Evolutionary conservation across 768 basidiomycete genomes (phyloP).

Genomic region (Phanerodontia chrysosporium): DNA sequence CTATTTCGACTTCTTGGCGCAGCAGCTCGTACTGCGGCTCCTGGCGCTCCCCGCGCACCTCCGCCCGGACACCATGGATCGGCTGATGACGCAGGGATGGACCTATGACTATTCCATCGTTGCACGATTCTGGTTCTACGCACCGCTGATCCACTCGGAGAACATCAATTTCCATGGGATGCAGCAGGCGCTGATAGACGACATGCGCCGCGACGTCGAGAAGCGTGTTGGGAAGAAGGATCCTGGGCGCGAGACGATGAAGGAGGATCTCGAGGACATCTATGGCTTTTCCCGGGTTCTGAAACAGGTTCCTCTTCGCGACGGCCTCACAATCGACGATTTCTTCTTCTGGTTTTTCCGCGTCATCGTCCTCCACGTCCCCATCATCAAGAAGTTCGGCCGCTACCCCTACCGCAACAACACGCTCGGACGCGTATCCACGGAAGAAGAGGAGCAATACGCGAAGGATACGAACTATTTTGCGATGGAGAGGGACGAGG

Average conservation of each 20-base stretch:
- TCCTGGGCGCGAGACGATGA: background rate
- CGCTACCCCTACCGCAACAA: background rate
- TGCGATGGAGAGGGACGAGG: background rate
- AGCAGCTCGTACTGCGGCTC: background rate
- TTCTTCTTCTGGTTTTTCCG: background rate
- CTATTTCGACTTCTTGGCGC: background rate
- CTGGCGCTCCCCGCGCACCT: background rate
- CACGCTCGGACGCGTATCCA: background rate
- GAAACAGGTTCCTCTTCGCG: background rate
- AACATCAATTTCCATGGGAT: background rate
- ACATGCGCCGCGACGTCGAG: background rate
- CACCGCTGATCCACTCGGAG: conserved; percentile 1
- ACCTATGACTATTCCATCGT: background rate
- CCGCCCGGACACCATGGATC: background rate
- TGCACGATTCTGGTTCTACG: background rate
- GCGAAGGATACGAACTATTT: background rate
- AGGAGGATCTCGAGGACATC: background rate
- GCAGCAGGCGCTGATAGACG: background rate
- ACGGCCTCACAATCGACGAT: background rate
- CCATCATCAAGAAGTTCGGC: background rate
- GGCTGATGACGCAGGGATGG: conserved; percentile 1
- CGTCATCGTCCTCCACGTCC: background rate
- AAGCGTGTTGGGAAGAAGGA: background rate
- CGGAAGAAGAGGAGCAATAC: background rate
- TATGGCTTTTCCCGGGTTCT: background rate